Conservation (phyloP, 2,329 filamentous ascomycete genomes). For the Onygena corvina region DNA sequence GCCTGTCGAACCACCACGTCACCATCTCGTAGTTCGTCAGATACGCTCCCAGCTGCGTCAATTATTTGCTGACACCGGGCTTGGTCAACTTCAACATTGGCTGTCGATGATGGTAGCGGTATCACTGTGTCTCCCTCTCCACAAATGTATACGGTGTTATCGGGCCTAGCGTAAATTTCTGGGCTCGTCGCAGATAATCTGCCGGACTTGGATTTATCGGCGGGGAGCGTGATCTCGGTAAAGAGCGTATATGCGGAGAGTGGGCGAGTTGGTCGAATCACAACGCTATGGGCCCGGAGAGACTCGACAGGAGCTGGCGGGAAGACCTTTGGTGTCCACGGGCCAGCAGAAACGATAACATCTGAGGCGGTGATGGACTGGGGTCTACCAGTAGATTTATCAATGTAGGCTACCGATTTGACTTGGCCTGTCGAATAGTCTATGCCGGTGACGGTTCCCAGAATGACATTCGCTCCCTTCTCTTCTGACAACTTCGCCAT, state of each 20-base stretch:
- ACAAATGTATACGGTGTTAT: conserved; percentile 85
- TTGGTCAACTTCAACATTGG: conserved; percentile 63
- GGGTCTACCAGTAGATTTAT: conserved; percentile 39
- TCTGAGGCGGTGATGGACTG: conserved; percentile 46
- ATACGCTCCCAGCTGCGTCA: conserved; percentile 54
- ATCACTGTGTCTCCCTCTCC: conserved; percentile 70
- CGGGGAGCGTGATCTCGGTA: conserved; percentile 67
- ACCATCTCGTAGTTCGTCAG: conserved; percentile 51
- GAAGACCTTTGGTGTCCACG: conserved; percentile 47
- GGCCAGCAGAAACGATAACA: conserved; percentile 49
- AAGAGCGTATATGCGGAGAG: conserved; percentile 48
- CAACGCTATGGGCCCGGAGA: conserved; percentile 52
- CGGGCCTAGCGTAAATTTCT: conserved; percentile 85
- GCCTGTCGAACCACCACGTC: conserved; percentile 67
- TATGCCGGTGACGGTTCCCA: conserved; percentile 59
- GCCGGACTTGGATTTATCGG: conserved; percentile 42
- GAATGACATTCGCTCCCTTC: conserved; percentile 54
- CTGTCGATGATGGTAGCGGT: conserved; percentile 63
- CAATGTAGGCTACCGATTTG: conserved; percentile 50
- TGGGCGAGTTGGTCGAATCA: conserved; percentile 45
- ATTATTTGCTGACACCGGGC: conserved; percentile 72
- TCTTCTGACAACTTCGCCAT: conserved; percentile 67
- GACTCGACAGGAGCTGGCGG: conserved; percentile 47
- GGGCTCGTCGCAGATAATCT: conserved; percentile 57
- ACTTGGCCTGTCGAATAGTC: conserved; percentile 44